A percentile compares a stretch with the other conserved stretches of the same genome.
Conservation (phyloP, 2,329 filamentous ascomycete species). For the Hypoxylon sp. region DNA sequence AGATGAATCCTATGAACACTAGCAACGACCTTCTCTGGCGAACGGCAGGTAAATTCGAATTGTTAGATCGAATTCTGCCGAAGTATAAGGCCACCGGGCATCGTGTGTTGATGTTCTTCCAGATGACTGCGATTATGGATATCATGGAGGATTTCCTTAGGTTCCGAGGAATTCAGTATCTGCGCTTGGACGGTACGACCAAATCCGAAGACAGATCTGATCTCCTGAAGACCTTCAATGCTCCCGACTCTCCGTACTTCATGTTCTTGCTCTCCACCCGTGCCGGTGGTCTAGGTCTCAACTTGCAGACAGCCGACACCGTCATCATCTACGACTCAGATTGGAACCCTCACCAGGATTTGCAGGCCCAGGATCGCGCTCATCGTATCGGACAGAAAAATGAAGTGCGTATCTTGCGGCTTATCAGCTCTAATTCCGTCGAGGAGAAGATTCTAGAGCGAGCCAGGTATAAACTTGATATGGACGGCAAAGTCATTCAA, state of each 20-base stretch:
- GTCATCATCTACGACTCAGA: conserved; percentile 99
- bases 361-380: conserved; percentile 98
- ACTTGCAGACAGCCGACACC: conserved; percentile 96
- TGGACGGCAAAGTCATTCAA: conserved; percentile 99
- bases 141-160: conserved; percentile 99
- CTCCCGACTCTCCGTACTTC: conserved; percentile 90
- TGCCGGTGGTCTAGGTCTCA: conserved; percentile 96
- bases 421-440: conserved; percentile 96
- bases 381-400: conserved; percentile 99
- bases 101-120: conserved; percentile 99
- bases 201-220: conserved; percentile 98
- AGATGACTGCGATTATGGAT: conserved; percentile 99
- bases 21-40: conserved; percentile 97
- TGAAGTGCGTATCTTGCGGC: conserved; percentile 93
- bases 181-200: conserved; percentile 95
- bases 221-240: conserved; percentile 88
- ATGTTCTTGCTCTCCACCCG: conserved; percentile 99
- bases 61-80: conserved; percentile 89
- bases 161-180: conserved; percentile 83
- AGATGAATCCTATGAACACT: conserved; percentile 90
- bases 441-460: conserved; percentile 99
- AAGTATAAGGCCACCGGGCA: conserved; percentile 94
- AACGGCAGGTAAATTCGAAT: conserved; percentile 95
- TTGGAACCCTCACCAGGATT: conserved; percentile 99
- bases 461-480: conserved; percentile 97